These are phyloP conservation scores for Annona squamosa DNA, from an alignment of 164 flowering plant genomes.

Conservation along the genomic window DNA sequence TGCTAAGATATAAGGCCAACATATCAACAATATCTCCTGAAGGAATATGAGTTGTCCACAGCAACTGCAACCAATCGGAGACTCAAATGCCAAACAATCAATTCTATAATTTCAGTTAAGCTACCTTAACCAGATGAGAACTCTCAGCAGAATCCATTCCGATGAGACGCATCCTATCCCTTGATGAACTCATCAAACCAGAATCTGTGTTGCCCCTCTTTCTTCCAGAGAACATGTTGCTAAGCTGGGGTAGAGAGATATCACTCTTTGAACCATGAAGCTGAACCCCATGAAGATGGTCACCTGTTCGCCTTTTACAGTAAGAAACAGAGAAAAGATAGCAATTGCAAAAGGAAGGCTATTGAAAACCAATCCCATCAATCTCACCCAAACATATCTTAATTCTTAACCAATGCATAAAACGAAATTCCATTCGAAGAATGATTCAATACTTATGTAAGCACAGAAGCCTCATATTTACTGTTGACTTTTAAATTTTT, in stretches of 20 bases:
- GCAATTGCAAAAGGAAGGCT: not conserved
- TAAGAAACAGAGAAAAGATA: not conserved
- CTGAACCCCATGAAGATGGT: conserved; percentile 64
- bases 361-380: too few relatives aligned
- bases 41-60: not conserved
- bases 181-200: conserved; percentile 41
- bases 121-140: conserved; percentile 64
- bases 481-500: too few relatives aligned
- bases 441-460: too few relatives aligned
- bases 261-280: conserved; percentile 57
- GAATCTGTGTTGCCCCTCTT: conserved; percentile 75
- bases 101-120: too few relatives aligned
- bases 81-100: not conserved
- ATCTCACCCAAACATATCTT: too few relatives aligned
- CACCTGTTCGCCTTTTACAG: conserved; percentile 51
- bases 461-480: too few relatives aligned
- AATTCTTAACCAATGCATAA: too few relatives aligned
- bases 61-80: not conserved
- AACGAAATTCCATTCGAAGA: too few relatives aligned
- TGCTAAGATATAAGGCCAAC: too few relatives aligned
- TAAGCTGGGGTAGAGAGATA: conserved; percentile 43
- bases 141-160: conserved; percentile 48
- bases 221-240: conserved; percentile 41
- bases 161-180: conserved; percentile 40
- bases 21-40: not conserved